Percentiles rank a stretch among this genome's conserved stretches.
These are phyloP conservation scores for Tephrocybe sp. DNA, from an alignment of 768 basidiomycete species.

Conservation along the genomic window DNA sequence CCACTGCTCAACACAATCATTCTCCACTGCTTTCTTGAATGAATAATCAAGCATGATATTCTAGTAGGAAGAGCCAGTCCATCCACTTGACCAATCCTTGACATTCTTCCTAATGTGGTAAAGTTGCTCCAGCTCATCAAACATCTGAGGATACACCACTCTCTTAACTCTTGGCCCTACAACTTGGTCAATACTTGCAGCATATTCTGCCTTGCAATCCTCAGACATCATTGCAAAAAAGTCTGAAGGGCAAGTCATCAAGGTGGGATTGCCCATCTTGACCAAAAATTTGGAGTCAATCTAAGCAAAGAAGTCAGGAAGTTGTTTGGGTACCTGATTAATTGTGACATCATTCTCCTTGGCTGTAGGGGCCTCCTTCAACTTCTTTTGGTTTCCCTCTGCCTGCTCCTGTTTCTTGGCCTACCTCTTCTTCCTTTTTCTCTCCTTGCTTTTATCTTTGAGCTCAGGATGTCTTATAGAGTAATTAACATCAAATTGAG, in stretches of 20 bases:
- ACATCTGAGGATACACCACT: not conserved
- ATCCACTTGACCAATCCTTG: not conserved
- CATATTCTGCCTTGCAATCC: not conserved
- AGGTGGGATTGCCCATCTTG: not conserved
- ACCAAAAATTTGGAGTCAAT: not conserved
- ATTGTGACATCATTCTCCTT: not conserved
- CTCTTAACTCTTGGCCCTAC: not conserved
- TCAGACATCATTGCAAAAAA: not conserved
- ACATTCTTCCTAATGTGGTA: not conserved
- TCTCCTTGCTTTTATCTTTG: not conserved
- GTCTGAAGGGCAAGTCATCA: not conserved
- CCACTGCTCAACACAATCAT: slow-evolving; percentile 1
- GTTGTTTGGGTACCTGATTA: not conserved
- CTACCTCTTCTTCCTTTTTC: not conserved
- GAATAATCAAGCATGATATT: not conserved
- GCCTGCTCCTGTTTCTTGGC: not conserved
- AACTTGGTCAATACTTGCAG: not conserved
- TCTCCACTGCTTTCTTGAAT: not conserved
- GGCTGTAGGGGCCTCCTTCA: not conserved
- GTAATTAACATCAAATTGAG: too few relatives aligned
- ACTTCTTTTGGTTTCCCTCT: not conserved
- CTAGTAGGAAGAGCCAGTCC: not conserved
- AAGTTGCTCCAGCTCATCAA: not conserved
- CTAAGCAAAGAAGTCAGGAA: not conserved
- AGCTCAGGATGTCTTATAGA: not conserved